Evolutionary conservation across 441 rosid genomes (phyloP), one percentile per base, ranked within the genome.

Genomic region (Gossypium lobatum): DNA sequence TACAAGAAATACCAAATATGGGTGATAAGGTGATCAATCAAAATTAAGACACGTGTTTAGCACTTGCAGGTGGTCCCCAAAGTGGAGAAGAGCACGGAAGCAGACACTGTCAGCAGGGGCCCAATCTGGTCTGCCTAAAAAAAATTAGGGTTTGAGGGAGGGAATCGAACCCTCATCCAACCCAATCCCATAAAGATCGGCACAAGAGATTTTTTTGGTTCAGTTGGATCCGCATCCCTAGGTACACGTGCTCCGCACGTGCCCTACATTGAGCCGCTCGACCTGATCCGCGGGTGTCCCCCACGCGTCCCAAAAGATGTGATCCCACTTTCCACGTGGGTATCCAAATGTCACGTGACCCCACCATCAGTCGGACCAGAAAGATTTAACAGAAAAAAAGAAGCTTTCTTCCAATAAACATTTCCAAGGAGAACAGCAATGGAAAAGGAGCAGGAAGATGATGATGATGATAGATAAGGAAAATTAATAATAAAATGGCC

Each of bases 211-310:
- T 66, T 45, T 37, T 34, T 7, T 16, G 11, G 17, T 46, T 11
- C 37, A 34, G 42, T 58, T 64, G 73, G 75, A 66, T 65, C 63
- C 57, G 2, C 0, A 3, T 17, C 63, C 58, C 77, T 45, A 23
- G 59, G 46, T 73, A 60, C 79, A 83, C 82, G 80, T 80, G 80
- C 71, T 0, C 14, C 9, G 23, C 70, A 14, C 68, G 23, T 13
- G 20, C 64, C 48, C 66, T 59, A 50, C 68, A 50, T 67, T 3
- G 39, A 37, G 39, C 64, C 17, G 28, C 70, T 50, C 64, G 20
- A 6, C 53, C 20, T 13, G 64, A 70, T 65, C 73, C 66, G 69
- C 72, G 23, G 58, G 20, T 50, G 53, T 1, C 62, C 64, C 13
- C 14, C 68, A 67, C 42, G 52, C 20, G 21, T 8, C 21, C 58